Conservation (phyloP, 768 basidiomycete genomes). For the Sistotremastrum suecicum region DNA sequence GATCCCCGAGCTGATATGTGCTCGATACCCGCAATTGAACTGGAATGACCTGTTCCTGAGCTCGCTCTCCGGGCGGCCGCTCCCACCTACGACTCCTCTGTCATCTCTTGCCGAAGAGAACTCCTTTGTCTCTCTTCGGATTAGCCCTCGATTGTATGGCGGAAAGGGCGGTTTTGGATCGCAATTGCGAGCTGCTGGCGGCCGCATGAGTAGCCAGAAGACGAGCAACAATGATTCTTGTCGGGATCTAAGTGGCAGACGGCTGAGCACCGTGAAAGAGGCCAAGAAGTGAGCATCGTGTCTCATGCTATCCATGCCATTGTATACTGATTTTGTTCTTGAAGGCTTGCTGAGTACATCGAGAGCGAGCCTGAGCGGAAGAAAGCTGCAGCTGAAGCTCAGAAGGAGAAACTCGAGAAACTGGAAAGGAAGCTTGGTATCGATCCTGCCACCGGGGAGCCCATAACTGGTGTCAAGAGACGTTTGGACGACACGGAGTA, state of each 20-base stretch:
- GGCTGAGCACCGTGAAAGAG: slow-evolving; percentile 90
- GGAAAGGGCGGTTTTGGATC: slow-evolving; percentile 98
- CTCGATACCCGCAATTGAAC: slow-evolving; percentile 31
- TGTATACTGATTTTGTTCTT: background rate
- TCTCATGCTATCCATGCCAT: background rate
- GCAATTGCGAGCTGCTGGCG: slow-evolving; percentile 91
- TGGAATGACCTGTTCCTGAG: slow-evolving; percentile 28
- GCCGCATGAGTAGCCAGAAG: slow-evolving; percentile 93
- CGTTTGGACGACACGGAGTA: slow-evolving; percentile 88
- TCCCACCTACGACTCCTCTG: slow-evolving; percentile 18
- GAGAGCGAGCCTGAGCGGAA: slow-evolving; percentile 73
- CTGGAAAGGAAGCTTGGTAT: slow-evolving; percentile 79
- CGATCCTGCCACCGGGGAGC: slow-evolving; percentile 24
- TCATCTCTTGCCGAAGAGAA: slow-evolving; percentile 21
- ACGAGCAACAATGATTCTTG: slow-evolving; percentile 93
- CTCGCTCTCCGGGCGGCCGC: slow-evolving; percentile 21
- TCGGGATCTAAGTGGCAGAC: slow-evolving; percentile 77
- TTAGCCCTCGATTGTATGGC: slow-evolving; percentile 64
- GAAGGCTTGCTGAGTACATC: slow-evolving; percentile 71
- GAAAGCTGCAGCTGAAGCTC: slow-evolving; percentile 62
- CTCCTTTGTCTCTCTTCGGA: slow-evolving; percentile 47
- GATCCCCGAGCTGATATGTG: slow-evolving; percentile 28
- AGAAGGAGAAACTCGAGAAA: slow-evolving; percentile 69
- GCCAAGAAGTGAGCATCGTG: slow-evolving; percentile 66
- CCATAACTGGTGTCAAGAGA: slow-evolving; percentile 64